Base-by-base conservation (phyloP, 225 moss, liverwort and hornwort genomes). In the Polytrichum formosum region DNA sequence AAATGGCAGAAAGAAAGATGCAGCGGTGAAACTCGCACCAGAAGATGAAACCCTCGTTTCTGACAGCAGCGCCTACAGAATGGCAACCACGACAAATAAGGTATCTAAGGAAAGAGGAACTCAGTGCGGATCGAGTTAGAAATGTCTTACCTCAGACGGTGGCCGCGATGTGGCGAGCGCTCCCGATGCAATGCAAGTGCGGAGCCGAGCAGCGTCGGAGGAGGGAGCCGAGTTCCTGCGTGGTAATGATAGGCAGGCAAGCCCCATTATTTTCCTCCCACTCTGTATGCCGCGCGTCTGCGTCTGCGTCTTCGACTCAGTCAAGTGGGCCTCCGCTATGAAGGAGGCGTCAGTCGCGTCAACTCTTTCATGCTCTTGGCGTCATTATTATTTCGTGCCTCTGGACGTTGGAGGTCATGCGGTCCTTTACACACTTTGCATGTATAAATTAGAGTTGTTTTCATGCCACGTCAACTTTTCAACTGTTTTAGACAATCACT, bases 1-100 rank as follows among this genome's bases (percentile, higher is more conserved):
- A 72, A 80, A 80, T 75, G 73, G 60, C 74, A 69, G 59, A 5
- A n/a, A 5, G 55, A 33, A 77, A 67, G 72, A 70, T 67, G 70
- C 23, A 18, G 16, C 25, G 23, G 55, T 26, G n/a, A n/a, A 27
- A 21, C 18, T 37, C 20, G 6, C n/a, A 66, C 63, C 53, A 4
- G 28, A 53, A 53, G 54, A 58, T 30, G 64, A 17, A 75, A 65
- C 74, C 64, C 59, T 60, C 21, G n/a, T 10, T 60, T 60, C 20
- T 60, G 21, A 60, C 2, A 22, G 31, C 63, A n/a, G 65, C 46
- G 22, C 63, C 72, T 26, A 69, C 68, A 66, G 27, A 16, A 46
- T 16, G 46, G 46, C 13, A 16, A 46, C 46, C 46, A 16, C 54
- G 20, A 21, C 55, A 31, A 73, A 23, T 30, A 66, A 73, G 28